Percentiles rank a stretch among this genome's conserved stretches.
These are phyloP conservation scores for Penicillium alfredii DNA, from an alignment of 495 filamentous ascomycete species.

Conservation along the genomic window DNA sequence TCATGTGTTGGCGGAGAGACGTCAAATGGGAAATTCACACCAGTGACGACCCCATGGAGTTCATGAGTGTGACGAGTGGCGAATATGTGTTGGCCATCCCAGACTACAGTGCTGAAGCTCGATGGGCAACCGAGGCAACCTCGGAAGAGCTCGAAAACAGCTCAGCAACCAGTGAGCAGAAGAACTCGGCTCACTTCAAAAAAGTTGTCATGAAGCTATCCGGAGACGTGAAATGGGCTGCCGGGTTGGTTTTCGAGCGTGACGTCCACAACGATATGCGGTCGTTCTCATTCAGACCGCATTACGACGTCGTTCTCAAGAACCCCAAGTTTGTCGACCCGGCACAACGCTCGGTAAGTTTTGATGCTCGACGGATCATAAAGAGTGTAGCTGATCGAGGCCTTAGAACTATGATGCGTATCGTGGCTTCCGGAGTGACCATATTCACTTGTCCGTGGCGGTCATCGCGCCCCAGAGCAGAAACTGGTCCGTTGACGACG, in stretches of 20 bases:
- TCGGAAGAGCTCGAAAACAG: slow-evolving; percentile 57
- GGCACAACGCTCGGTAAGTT: slow-evolving; percentile 25
- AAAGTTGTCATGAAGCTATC: slow-evolving; percentile 98
- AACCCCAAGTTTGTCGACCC: slow-evolving; percentile 66
- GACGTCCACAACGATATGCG: slow-evolving; percentile 59
- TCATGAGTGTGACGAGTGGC: slow-evolving; percentile 92
- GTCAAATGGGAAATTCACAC: slow-evolving; percentile 78
- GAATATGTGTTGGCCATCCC: slow-evolving; percentile 92
- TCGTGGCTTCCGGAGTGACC: slow-evolving; percentile 85
- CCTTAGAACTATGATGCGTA: slow-evolving; percentile 90
- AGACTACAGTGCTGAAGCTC: slow-evolving; percentile 84
- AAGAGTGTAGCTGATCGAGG: too few species aligned
- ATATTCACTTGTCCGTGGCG: slow-evolving; percentile 90
- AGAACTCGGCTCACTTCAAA: slow-evolving; percentile 77
- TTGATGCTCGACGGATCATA: too few species aligned
- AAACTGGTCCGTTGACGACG: slow-evolving; percentile 65
- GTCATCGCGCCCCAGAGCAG: slow-evolving; percentile 75
- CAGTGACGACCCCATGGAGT: slow-evolving; percentile 78
- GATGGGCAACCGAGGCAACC: slow-evolving; percentile 52
- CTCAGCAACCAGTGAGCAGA: slow-evolving; percentile 57
- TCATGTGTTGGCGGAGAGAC: slow-evolving; percentile 96
- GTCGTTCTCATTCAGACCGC: slow-evolving; percentile 81
- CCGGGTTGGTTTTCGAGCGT: slow-evolving; percentile 87
- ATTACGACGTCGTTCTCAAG: slow-evolving; percentile 86
- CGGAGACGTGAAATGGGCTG: slow-evolving; percentile 84